Base-by-base conservation (phyloP, 768 basidiomycete species). In the Kwoniella mangroviensis region DNA sequence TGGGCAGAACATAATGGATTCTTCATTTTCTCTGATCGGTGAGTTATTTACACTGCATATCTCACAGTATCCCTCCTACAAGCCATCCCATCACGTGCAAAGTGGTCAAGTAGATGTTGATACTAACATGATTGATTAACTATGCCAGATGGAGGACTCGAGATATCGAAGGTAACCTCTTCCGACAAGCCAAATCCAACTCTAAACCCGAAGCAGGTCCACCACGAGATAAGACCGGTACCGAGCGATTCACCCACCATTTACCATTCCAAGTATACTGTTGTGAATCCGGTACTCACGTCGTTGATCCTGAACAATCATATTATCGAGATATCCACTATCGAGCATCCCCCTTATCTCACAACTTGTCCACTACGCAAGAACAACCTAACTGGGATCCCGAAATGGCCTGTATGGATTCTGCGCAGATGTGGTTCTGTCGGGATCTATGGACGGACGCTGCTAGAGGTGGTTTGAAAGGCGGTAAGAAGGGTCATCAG, bases 241-340 rank as follows among this genome's bases (percentile, higher is more conserved):
- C 93, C 1, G 85, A 88, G 40, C 91, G 95, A 21, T 99, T 96
- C 83, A 89, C 89, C 1, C 89, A 91, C 69, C 95, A 99, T 78
- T 88, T 98, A 1, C 97, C 97, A 4, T 98, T 99, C 86, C 97
- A 99, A 82, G 94, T 92, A 10, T 98, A 97, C 85, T 99, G 97
- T 86, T 99, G 97, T 84, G 97, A 99, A 85, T 91, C 94, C 0
- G 97, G 97, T 5, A 95, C 94, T 0, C 97, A 98, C 81, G 90
- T 99, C 79, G 90, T 99, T 72, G 97, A 99, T 80, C 97, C 97
- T 12, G 88, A 87, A 42, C 95, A 98, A 82, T 92, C 94, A 0
- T 99, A 98, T 86, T 99, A 99, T 86, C 89, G 89, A 52, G 92
- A 92, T 53, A 87, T 99, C 74, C 79, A 79, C 0, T 99, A 99